Evolutionary conservation across 352 stramenopile genomes (phyloP), one percentile per base, ranked within the genome.

Genomic region (Phytophthora tentaculata): DNA sequence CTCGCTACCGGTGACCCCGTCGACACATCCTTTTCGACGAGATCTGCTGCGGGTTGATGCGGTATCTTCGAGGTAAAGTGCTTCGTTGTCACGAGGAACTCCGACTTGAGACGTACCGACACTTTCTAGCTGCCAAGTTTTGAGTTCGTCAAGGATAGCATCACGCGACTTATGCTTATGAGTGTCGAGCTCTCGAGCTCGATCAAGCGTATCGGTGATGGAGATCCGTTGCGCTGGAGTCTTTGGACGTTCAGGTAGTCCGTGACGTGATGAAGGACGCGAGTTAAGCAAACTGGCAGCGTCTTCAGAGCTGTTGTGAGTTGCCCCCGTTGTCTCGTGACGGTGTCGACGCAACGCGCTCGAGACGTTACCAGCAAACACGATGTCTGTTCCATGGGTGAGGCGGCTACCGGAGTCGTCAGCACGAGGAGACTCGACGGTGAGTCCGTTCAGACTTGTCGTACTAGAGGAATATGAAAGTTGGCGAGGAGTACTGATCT

Each of bases 341-440:
- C 87, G 75, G 55, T 91, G 86, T 5, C 86, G 77, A 13, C 89
- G 81, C 53, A 96, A 61, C 3, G 89, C 83, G 20, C 86, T 94
- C 2, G 88, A 94, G n/a, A 96, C 82, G 66, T 96, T 96, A 44
- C 90, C 90, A 2, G 90, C 89, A 72, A 97, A 95, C 2, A 96
- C 88, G 29, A 96, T 91, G 51, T 92, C 81, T 1, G 86, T 92
- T 37, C 90, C 90, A 65, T 97, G 90, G 4, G 90, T 97, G n/a
- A 97, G 70, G 12, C 82, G 86, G 51, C 88, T 96, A 19, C 84
- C 83, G 0, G 84, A 81, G 55, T 91, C 80, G 48, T 88, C 75
- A 8, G 72, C 72, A 24, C 41, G 58, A 26, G 64, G 47, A 29
- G 76, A 77, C 44, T 81, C 48, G 6, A 51, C 1, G 23, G 54